A percentile compares a stretch with the other conserved stretches of the same genome.
Evolutionary conservation across 1,284 basidiomycete genomes (phyloP).

Genomic region (Cystobasidium sp.): DNA sequence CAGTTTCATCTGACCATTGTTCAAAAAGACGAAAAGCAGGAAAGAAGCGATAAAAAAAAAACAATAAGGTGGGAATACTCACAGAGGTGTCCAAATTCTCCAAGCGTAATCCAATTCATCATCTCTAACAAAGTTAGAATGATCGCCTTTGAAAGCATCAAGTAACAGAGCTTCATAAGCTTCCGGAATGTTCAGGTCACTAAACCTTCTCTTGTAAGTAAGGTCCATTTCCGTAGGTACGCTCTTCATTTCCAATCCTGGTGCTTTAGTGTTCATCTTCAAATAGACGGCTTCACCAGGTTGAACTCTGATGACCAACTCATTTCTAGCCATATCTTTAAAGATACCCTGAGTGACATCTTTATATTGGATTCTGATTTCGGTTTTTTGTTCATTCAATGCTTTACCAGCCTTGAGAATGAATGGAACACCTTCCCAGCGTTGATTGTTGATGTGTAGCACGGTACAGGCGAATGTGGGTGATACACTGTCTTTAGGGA

Average conservation of each 20-base stretch:
- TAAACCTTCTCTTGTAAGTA: constrained; percentile 92
- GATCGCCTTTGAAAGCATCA: constrained; percentile 60
- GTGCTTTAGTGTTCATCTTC: constrained; percentile 91
- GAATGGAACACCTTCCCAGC: constrained; percentile 97
- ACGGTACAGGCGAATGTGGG: constrained; percentile 89
- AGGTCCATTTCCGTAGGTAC: constrained; percentile 95
- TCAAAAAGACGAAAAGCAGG: neutral
- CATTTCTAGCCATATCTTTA: constrained; percentile 90
- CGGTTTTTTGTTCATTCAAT: constrained; percentile 94
- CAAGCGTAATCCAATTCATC: constrained; percentile 94
- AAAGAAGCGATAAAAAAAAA: constrained; percentile 2
- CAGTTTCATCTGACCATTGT: too few species aligned
- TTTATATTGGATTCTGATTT: constrained; percentile 94
- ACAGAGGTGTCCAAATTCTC: constrained; percentile 64
- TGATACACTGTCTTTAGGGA: constrained; percentile 85
- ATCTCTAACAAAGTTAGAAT: constrained; percentile 79
- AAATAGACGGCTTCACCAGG: constrained; percentile 92
- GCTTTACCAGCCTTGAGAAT: constrained; percentile 97
- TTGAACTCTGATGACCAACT: constrained; percentile 92
- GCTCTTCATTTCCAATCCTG: constrained; percentile 83
- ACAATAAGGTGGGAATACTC: constrained; percentile 31
- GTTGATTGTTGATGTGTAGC: constrained; percentile 86
- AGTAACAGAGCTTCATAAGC: constrained; percentile 52
- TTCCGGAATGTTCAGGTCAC: constrained; percentile 50
- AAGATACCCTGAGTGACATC: constrained; percentile 95